phyloP scores from a whole-genome alignment of 495 filamentous ascomycete genomes.

The Collariella sp. region DNA sequence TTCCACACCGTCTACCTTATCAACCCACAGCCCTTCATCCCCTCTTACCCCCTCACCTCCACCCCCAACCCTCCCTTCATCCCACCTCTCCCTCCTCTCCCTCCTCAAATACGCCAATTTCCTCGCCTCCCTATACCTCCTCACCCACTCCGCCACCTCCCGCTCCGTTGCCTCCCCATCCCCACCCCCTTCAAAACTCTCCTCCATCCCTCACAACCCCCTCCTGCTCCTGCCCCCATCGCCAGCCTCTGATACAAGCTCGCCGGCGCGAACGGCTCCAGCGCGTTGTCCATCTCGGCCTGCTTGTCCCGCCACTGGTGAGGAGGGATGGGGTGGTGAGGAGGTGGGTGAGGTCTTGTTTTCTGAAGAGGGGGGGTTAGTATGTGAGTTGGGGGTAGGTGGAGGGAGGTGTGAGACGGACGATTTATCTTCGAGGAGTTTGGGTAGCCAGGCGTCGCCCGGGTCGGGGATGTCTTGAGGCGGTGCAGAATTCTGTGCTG shows the following conservation, averaged over 20 bases:
- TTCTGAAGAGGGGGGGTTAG: conserved; percentile 22
- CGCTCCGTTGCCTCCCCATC: conserved; percentile 51
- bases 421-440: conserved; percentile 66
- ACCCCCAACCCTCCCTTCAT: conserved; percentile 91
- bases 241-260: conserved; percentile 70
- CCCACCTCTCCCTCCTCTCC: conserved; percentile 85
- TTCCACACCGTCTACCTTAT: not conserved
- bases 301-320: conserved; percentile 86
- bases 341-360: conserved; percentile 58
- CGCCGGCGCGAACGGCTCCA: conserved; percentile 77
- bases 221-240: conserved; percentile 77
- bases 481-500: not conserved
- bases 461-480: conserved; percentile 35
- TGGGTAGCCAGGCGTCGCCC: conserved; percentile 58
- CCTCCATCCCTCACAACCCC: conserved; percentile 73
- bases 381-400: not conserved
- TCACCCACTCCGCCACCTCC: conserved; percentile 76
- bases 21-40: not conserved
- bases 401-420: conserved; percentile 29
- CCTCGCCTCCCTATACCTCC: conserved; percentile 66
- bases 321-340: conserved; percentile 52
- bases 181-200: conserved; percentile 54
- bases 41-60: conserved; percentile 50
- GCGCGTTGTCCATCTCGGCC: conserved; percentile 72
- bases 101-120: conserved; percentile 63